phyloP scores from a whole-genome alignment of 2,329 filamentous ascomycete genomes.

The Aspergillaceae sp. region DNA sequence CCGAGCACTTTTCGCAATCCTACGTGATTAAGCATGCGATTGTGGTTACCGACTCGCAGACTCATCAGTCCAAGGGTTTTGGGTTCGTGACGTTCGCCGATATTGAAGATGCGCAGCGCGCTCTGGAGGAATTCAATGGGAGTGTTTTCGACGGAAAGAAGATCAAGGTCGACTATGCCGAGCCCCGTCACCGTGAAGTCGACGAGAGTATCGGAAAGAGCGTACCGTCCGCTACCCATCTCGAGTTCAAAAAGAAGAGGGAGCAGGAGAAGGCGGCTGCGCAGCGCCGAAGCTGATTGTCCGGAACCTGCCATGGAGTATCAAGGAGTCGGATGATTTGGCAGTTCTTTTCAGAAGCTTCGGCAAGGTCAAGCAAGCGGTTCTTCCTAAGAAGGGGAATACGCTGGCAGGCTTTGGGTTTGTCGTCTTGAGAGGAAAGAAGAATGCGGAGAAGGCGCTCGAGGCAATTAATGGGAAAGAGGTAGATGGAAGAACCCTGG shows the following conservation, averaged over 20 bases:
- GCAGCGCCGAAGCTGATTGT: constrained; percentile 71
- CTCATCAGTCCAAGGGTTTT: constrained; percentile 82
- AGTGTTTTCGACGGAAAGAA: constrained; percentile 68
- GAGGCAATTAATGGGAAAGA: constrained; percentile 79
- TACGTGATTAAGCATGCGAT: constrained; percentile 93
- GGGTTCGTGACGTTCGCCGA: constrained; percentile 97
- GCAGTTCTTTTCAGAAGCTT: constrained; percentile 72
- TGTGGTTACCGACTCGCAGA: constrained; percentile 77
- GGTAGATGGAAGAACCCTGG: constrained; percentile 77
- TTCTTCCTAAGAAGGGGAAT: constrained; percentile 67
- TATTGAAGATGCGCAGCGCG: constrained; percentile 75
- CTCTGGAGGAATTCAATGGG: constrained; percentile 72
- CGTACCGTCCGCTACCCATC: constrained; percentile 26
- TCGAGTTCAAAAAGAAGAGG: constrained; percentile 33
- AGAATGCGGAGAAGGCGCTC: constrained; percentile 86
- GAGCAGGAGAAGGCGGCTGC: constrained; percentile 53
- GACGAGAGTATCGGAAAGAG: constrained; percentile 40
- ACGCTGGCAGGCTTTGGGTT: constrained; percentile 83
- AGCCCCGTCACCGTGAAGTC: constrained; percentile 67
- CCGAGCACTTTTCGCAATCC: constrained; percentile 84
- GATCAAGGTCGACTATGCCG: constrained; percentile 78
- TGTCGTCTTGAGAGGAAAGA: constrained; percentile 74
- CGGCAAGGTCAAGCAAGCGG: constrained; percentile 82
- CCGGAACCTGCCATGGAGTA: constrained; percentile 90
- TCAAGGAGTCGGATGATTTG: constrained; percentile 78